phyloP scores from a whole-genome alignment of 2,329 filamentous ascomycete species.

The Alternaria triticimaculans region DNA sequence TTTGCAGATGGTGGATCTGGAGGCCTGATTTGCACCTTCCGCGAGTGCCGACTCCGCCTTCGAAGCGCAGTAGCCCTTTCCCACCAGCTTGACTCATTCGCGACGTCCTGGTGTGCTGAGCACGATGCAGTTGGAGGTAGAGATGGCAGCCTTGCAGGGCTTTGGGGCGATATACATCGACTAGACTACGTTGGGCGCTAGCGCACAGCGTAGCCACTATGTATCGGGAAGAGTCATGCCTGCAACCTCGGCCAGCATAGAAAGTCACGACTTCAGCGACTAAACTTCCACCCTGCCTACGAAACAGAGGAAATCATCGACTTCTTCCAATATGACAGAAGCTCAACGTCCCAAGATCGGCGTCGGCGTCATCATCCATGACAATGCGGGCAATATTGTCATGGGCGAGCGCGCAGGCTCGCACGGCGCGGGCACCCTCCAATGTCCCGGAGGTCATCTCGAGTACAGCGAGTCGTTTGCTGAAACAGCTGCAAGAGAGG shows the following conservation, averaged over 20 bases:
- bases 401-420: conserved; percentile 55
- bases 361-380: conserved; percentile 57
- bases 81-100: background rate
- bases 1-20: conserved; percentile 3
- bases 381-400: conserved; percentile 52
- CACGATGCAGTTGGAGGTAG: background rate
- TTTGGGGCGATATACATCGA: background rate
- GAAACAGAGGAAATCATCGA: background rate
- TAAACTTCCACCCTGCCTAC: background rate
- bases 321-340: conserved; percentile 23
- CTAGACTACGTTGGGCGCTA: background rate
- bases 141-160: background rate
- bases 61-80: background rate
- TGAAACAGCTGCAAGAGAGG: conserved; percentile 70
- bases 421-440: conserved; percentile 60
- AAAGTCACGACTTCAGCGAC: background rate
- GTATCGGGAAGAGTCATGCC: background rate
- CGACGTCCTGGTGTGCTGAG: background rate
- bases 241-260: background rate
- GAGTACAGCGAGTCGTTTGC: conserved; percentile 71
- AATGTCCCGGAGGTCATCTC: conserved; percentile 77
- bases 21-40: background rate
- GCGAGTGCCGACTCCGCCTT: conserved; percentile 3
- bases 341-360: conserved; percentile 51
- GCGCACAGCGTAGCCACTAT: background rate